Base-by-base conservation (phyloP, 106 monocot species). In the Dendrobium huoshanense region DNA sequence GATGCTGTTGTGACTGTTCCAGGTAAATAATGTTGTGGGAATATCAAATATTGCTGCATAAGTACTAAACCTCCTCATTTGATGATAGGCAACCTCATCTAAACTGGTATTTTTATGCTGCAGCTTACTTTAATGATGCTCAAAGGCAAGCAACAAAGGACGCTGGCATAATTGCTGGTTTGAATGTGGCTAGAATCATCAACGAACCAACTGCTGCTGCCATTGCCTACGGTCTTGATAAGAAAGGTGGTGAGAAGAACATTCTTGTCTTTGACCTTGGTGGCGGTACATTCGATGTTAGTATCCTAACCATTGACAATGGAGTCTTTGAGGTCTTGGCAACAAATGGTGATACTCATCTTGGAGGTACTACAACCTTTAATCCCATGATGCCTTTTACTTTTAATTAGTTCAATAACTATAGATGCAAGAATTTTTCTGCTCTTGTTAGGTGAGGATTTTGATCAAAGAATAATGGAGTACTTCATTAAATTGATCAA, bases 1-100 rank as follows among this genome's bases (percentile, higher is more conserved):
- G 85, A 85, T 81, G 85, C 81, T 74, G 81, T 85, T 81, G 85
- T 85, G 37, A 81, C 85, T 49, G 85, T 85, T 48, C 85, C 81
- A 45, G 45, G 45, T 45, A 45, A 6, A 45, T 45, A 45, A 7
- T 45, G 8, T 45, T 45, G 45, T 45, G 45, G 45, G 9, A 6
- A 7, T 45, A 45, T 45, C 45, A 7, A 9, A 45, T 9, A 37
- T 37, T 45, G 6, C 45, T 45, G 45, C 45, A 9, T 45, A 45
- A 45, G 45, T 45, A 45, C 45, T 45, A 4, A 45, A 45, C 45
- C 45, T 45, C 9, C 45, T 45, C 9, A 9, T 45, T 45, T 45
- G 45, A 45, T 45, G 45, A 45, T 45, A 45, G 9, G 45, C 0
- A 45, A 45, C 9, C 45, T 45, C 45, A 45, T 45, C 45, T 45